Base-by-base conservation (phyloP, 192 early-diverging fungal species). In the Backusella morwellensis region DNA sequence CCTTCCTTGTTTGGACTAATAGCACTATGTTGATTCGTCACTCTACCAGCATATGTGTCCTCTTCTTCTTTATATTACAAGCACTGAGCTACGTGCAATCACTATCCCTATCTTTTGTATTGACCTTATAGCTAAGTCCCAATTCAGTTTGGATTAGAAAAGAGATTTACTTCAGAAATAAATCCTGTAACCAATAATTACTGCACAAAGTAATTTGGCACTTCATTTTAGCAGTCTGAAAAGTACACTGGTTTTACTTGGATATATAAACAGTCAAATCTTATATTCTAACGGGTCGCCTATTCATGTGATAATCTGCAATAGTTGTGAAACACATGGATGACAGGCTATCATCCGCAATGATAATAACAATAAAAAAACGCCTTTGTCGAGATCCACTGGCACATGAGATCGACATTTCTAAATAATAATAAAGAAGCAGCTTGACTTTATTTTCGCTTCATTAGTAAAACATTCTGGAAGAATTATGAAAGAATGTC, bases 351-450 rank as follows among this genome's bases (percentile, higher is more conserved):
- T 50, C 19, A n/a, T n/a, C 19, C 6, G 19, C 17, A 50, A 50
- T 14, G 14, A 50, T n/a, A n/a, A 50, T 40, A 40, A 40, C 38
- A 40, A 32, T 32, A 32, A 32, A 32, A 32, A 32, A 32, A 50
- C 6, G 1, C 17, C 5, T 50, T 63, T 63, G 56, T 63, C 56
- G 56, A 63, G 56, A 63, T 63, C 1, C n/a, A 29, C 0, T 63
- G 56, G 56, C 56, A 63, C 56, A 63, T 63, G 56, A 63, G 56
- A 63, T 63, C 56, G 56, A 63, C 56, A 63, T 23, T 44, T 29
- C 26, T 63, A 63, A 63, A 63, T 23, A 59, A 59, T 29, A 63
- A 63, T 29, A 63, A 63, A 26, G 26, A 63, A 63, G 23, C 56
- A 63, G 3, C 23, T 63, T 63, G 47, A 50, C 47, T 63, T 63